Base-by-base conservation (phyloP, 176 grass and related monocot genomes). In the Neostapfia colusana region DNA sequence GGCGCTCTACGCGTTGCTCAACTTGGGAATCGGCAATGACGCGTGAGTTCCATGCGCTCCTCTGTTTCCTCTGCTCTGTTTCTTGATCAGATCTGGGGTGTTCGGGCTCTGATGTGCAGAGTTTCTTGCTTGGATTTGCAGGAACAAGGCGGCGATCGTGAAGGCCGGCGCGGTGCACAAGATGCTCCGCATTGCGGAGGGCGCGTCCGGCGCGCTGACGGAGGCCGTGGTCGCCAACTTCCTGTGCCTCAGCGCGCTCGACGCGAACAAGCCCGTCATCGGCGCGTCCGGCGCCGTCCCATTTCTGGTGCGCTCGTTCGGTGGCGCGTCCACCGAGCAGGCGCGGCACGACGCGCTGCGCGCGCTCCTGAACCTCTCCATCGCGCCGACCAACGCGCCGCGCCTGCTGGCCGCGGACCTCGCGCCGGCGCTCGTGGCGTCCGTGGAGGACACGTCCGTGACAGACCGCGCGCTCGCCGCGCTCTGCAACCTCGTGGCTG, bases 141-240 rank as follows among this genome's bases (percentile, higher is more conserved):
- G 95, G 80, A 98, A 99, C 87, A 99, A 95, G 87, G 87, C 77
- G 20, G 91, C 87, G 69, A 94, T 99, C 79, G 91, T 95, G 46
- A 87, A 99, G 65, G 89, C 95, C 10, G 95, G 95, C 11, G 89
- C 89, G 11, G 79, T 95, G 72, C 95, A 99, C 79, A 99, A 99
- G 88, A 92, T 99, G 95, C 82, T 99, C 37, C 35, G 77, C 61
- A 79, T 95, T 75, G 87, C 80, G 2, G 88, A 83, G 2, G 16
- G 10, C 36, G 34, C 4, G 41, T n/a, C 25, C 11, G 44, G 49
- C 26, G 26, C 59, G 2, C 26, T 92, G 14, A 90, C 79, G 40
- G 89, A 78, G 76, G 87, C 89, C 31, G 82, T 90, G 12, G 89
- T 95, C 61, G 95, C 89, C 45, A 99, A 99, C 75, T 94, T 99